Base-by-base conservation (phyloP, 1,284 basidiomycete genomes). In the Takashimella tepidaria region DNA sequence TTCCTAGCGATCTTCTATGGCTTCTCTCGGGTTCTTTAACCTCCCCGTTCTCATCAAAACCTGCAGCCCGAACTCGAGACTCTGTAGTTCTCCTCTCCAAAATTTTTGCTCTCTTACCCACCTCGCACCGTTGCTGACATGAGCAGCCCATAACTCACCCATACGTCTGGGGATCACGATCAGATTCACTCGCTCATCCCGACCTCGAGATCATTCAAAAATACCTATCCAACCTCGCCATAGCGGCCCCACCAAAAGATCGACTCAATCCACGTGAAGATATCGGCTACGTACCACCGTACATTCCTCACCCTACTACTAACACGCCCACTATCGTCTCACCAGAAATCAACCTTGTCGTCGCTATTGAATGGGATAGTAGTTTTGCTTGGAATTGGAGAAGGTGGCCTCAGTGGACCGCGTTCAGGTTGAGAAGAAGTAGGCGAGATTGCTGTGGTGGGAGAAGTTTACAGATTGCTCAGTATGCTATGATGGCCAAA, bases 91-190 rank as follows among this genome's bases (percentile, higher is more conserved):
- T n/a, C n/a, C n/a, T 27, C 48, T 31, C 8, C 3, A 37, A 22
- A 21, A n/a, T 44, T n/a, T 11, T 42, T 20, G 31, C 26, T 42
- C 49, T 43, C 26, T 54, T n/a, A 49, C 53, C 12, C 47, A 54
- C 48, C 47, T 41, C n/a, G n/a, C n/a, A 6, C 13, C 27, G 4
- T 2, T 11, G 11, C 11, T n/a, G 2, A 31, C 5, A 10, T 16
- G 10, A 31, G 8, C 46, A 66, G 62, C 67, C 67, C 24, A 60
- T 69, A 5, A 59, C 66, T 8, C 67, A 69, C 41, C 67, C 67
- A 4, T 69, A 60, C 45, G 31, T 69, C 20, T 69, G 67, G 67
- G 67, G 67, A 1, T 19, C 62, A 2, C 47, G 55, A 20, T 64
- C 63, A 11, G 54, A 56, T 27, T 58, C 56, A 2, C 47, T 59